Base-by-base conservation (phyloP, 73 alveolate species). In the Durusdinium trenchii region DNA sequence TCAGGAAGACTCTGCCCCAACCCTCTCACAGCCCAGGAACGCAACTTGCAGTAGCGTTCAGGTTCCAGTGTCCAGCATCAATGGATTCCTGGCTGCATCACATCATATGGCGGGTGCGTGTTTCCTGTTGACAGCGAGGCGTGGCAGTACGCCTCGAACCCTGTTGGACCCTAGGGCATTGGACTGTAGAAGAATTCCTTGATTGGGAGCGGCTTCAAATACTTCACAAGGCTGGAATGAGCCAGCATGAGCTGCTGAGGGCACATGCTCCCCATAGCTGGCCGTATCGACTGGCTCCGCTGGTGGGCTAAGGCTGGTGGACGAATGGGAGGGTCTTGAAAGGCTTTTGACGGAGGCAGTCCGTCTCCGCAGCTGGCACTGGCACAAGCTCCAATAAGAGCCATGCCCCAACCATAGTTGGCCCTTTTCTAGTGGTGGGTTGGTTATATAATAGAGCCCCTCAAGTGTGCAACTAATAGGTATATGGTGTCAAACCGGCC, bases 181-280 rank as follows among this genome's bases (percentile, higher is more conserved):
- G n/a, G n/a, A n/a, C n/a, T n/a, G n/a, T n/a, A n/a, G n/a, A n/a
- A n/a, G n/a, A n/a, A n/a, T n/a, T n/a, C n/a, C n/a, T n/a, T n/a
- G n/a, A n/a, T 0, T 75, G 52, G 30, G n/a, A 16, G n/a, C 52
- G n/a, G 42, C 36, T 57, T 57, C 71, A 57, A 26, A 57, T 57
- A 14, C 71, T 57, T 57, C 26, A 14, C 71, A 14, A n/a, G 71
- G 85, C 57, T 51, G 76, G 20, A 14, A n/a, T 62, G 76, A 36
- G 28, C 35, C 35, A 30, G 76, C 38, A 36, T 62, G n/a, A n/a
- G n/a, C n/a, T n/a, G 46, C 16, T 1, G 46, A 91, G 98, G 98
- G 20, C 98, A 91, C 78, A 91, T 91, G 98, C 30, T 91, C 35
- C 90, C 98, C 45, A 91, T 91, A 89, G 98, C 98, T 16, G 98